Evolutionary conservation across 2,329 filamentous ascomycete species (phyloP).

Genomic region (Cryphonectria japonica): DNA sequence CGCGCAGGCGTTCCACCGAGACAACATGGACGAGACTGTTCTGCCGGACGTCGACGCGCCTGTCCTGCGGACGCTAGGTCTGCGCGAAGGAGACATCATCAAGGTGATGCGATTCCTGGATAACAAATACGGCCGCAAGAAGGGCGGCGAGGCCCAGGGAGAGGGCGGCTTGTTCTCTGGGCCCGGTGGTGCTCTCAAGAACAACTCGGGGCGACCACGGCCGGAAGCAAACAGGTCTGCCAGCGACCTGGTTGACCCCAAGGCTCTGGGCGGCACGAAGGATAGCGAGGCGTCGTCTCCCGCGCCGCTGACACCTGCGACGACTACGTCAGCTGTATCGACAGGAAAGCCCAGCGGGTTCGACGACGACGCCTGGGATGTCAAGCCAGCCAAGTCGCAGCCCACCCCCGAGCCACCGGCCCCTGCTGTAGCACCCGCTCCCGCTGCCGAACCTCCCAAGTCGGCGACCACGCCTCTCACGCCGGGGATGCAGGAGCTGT

Average conservation of each 20-base stretch:
- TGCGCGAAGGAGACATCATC: conserved; percentile 95
- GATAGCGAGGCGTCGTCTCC: conserved; percentile 46
- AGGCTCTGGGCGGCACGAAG: conserved; percentile 73
- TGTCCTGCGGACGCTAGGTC: conserved; percentile 82
- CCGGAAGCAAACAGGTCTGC: conserved; percentile 86
- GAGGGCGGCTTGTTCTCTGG: conserved; percentile 81
- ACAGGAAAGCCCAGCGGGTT: conserved; percentile 61
- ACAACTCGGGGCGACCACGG: conserved; percentile 92
- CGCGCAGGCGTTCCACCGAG: conserved; percentile 82
- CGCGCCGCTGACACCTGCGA: conserved; percentile 30
- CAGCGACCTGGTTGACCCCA: conserved; percentile 84
- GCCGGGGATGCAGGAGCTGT: conserved; percentile 67
- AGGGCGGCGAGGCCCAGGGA: conserved; percentile 54
- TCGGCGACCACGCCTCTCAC: conserved; percentile 54
- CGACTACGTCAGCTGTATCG: conserved; percentile 31
- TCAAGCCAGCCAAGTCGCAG: conserved; percentile 75
- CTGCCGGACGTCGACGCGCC: conserved; percentile 85
- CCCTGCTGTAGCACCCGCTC: conserved; percentile 44
- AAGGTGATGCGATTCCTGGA: conserved; percentile 92
- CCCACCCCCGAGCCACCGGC: conserved; percentile 37
- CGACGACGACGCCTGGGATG: conserved; percentile 96
- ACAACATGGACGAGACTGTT: conserved; percentile 95
- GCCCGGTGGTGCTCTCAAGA: conserved; percentile 85
- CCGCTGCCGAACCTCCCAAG: conserved; percentile 44
- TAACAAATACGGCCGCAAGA: conserved; percentile 72